Evolutionary conservation across 2,329 filamentous ascomycete genomes (phyloP).

Genomic region (Fusarium tricinctum): DNA sequence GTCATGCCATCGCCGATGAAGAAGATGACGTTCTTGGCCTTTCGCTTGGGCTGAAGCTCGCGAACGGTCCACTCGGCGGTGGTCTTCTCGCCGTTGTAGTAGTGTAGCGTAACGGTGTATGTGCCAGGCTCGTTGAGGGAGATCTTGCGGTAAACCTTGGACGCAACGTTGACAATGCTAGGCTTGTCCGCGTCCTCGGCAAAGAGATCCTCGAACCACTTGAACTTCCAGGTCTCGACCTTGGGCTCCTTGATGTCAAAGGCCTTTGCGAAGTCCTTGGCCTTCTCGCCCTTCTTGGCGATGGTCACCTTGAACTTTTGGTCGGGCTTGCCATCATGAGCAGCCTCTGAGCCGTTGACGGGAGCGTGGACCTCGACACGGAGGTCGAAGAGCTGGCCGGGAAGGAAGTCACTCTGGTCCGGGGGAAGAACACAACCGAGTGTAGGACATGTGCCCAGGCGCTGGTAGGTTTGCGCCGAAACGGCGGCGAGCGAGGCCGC

Average conservation of each 20-base stretch:
- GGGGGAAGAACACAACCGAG: conserved; percentile 73
- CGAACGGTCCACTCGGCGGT: conserved; percentile 83
- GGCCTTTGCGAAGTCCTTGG: conserved; percentile 72
- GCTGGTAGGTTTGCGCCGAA: conserved; percentile 70
- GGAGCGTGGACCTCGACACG: conserved; percentile 86
- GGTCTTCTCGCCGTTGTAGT: conserved; percentile 80
- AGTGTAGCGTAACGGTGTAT: conserved; percentile 81
- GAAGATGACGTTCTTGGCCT: conserved; percentile 86
- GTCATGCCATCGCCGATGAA: conserved; percentile 85
- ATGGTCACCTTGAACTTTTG: conserved; percentile 82
- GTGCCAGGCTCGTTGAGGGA: conserved; percentile 83
- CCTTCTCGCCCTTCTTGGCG: conserved; percentile 69
- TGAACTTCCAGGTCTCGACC: conserved; percentile 85
- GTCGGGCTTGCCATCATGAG: conserved; percentile 76
- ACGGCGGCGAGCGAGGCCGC: conserved; percentile 57
- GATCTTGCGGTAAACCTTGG: conserved; percentile 82
- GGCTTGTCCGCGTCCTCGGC: conserved; percentile 78
- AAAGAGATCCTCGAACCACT: conserved; percentile 89
- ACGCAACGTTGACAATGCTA: conserved; percentile 82
- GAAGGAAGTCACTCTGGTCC: conserved; percentile 82
- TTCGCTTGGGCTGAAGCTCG: conserved; percentile 76
- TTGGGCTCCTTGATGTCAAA: conserved; percentile 79
- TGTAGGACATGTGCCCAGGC: conserved; percentile 70
- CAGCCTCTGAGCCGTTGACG: conserved; percentile 85
- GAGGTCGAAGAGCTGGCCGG: conserved; percentile 87